phyloP scores from a whole-genome alignment of 257 asterid species.

The Solanum bulbocastanum region DNA sequence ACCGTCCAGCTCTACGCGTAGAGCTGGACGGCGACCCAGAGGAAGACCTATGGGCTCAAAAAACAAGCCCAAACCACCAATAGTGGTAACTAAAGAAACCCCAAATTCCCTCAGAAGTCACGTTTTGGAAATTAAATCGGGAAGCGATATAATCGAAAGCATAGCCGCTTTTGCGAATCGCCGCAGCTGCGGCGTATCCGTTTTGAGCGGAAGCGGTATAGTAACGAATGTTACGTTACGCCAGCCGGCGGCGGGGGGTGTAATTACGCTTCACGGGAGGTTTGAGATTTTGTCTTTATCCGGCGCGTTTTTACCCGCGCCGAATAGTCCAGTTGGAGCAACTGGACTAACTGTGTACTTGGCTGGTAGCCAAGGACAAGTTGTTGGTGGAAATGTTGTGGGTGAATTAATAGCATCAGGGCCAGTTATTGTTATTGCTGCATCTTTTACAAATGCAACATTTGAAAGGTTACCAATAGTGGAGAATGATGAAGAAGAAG shows the following conservation, averaged over 20 bases:
- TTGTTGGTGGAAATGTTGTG: conserved; percentile 63
- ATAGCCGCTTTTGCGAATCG: conserved; percentile 48
- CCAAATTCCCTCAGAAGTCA: conserved; percentile 72
- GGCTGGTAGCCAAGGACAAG: conserved; percentile 79
- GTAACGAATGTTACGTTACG: conserved; percentile 55
- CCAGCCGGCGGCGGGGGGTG: conserved; percentile 48
- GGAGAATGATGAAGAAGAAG: conserved; percentile 9
- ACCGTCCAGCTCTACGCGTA: conserved; percentile 19
- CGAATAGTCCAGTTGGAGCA: conserved; percentile 43
- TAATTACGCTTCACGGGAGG: conserved; percentile 48
- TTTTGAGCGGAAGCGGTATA: conserved; percentile 56
- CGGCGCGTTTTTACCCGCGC: conserved; percentile 64
- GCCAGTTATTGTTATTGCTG: conserved; percentile 78
- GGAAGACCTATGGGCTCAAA: conserved; percentile 73
- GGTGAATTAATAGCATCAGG: conserved; percentile 59
- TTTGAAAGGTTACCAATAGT: conserved; percentile 65
- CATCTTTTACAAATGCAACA: conserved; percentile 56
- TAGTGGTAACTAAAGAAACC: conserved; percentile 57
- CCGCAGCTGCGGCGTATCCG: conserved; percentile 64
- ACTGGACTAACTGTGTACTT: conserved; percentile 57
- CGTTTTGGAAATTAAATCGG: conserved; percentile 53
- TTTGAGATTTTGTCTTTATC: conserved; percentile 62
- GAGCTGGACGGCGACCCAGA: conserved; percentile 47
- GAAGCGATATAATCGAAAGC: conserved; percentile 47
- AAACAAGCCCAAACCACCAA: conserved; percentile 63